Percentiles rank a stretch among this genome's conserved stretches.
phyloP scores from a whole-genome alignment of 2,329 filamentous ascomycete genomes.

The Albifimbria verrucaria region DNA sequence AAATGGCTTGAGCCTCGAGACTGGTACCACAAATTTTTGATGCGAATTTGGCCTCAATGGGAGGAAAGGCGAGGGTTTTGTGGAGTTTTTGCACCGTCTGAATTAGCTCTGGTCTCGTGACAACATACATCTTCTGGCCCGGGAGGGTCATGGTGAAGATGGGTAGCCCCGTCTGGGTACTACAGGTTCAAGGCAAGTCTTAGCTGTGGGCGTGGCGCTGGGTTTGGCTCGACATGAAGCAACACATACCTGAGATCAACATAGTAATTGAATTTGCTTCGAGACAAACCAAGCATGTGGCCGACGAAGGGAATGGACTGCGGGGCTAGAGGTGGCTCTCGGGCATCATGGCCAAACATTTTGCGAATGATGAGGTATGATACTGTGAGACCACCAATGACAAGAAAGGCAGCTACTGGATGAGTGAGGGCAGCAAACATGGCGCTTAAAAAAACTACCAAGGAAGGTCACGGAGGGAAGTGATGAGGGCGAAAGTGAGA shows the following conservation, averaged over 20 bases:
- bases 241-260: slow-evolving; percentile 4
- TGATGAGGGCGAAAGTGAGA: neutral
- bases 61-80: neutral
- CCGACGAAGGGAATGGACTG: slow-evolving; percentile 3
- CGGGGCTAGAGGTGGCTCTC: slow-evolving; percentile 3
- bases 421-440: neutral
- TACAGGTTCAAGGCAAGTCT: neutral
- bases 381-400: neutral
- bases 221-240: neutral
- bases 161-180: slow-evolving; percentile 1
- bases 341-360: slow-evolving; percentile 1
- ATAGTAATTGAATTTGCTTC: slow-evolving; percentile 4
- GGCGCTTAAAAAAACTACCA: neutral
- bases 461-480: neutral
- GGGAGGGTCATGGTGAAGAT: slow-evolving; percentile 8
- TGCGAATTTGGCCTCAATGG: slow-evolving; percentile 1
- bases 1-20: slow-evolving; percentile 2
- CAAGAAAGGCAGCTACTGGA: neutral
- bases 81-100: slow-evolving; percentile 4
- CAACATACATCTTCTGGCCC: slow-evolving; percentile 9
- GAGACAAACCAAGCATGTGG: slow-evolving; percentile 1
- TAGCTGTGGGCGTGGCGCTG: neutral
- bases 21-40: slow-evolving; percentile 1
- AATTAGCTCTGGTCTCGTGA: slow-evolving; percentile 6
- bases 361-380: slow-evolving; percentile 3